Base-by-base conservation (phyloP, 2,329 filamentous ascomycete genomes). In the Coniella vitis region DNA sequence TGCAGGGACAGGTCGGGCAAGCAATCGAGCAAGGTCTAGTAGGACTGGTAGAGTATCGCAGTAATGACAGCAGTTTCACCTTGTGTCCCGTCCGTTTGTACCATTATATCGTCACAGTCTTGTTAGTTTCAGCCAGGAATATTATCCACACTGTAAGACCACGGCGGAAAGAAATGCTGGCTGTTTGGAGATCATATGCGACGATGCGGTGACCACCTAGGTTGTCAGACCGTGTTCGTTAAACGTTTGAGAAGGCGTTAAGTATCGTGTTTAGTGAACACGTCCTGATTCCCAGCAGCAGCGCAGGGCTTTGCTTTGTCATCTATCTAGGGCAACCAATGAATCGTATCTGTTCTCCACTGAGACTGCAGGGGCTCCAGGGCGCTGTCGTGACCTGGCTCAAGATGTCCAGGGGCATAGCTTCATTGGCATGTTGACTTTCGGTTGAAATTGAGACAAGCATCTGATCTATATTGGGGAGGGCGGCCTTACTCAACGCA, bases 31-130 rank as follows among this genome's bases (percentile, higher is more conserved):
- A n/a, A n/a, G n/a, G n/a, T n/a, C n/a, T n/a, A n/a, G n/a, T n/a
- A n/a, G n/a, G n/a, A n/a, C n/a, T n/a, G n/a, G n/a, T 22, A 38
- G 42, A 10, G 31, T 42, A 46, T 39, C 41, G 49, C 41, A 48
- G 56, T 49, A 57, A 54, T 52, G 55, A 52, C 53, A 59, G 51
- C 55, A 48, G 63, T 66, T 65, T 66, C 64, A 65, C 53, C 48
- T 58, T 51, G 40, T 52, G 56, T 56, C 54, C 54, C 55, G 53
- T 49, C 52, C 45, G 53, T 50, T 50, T 53, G 46, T 43, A 49
- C 50, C 39, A 35, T 34, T 48, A 56, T 45, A 54, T 55, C 51
- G 47, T 49, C 51, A 54, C 51, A 37, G 54, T 52, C 54, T 52
- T 55, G 49, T 47, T 51, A 55, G 60, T 64, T 63, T 64, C 60